Conservation (phyloP, 257 asterid genomes). For the Hygrophila difformis region DNA sequence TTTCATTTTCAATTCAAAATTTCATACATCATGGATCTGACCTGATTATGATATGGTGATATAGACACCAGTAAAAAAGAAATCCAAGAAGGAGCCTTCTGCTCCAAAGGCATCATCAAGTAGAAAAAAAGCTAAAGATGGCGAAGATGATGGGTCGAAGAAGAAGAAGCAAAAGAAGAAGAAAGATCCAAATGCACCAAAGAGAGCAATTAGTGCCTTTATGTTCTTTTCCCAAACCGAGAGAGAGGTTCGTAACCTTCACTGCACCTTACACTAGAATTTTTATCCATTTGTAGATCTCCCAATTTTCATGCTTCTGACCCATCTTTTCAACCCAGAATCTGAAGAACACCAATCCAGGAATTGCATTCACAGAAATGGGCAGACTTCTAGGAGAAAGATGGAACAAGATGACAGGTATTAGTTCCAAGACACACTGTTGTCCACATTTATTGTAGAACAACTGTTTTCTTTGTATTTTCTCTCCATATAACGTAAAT, state of each 20-base stretch:
- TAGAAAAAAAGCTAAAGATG: constrained; percentile 57
- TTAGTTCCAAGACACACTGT: not conserved
- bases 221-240: constrained; percentile 79
- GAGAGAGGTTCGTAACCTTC: constrained; percentile 55
- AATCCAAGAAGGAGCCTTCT: constrained; percentile 42
- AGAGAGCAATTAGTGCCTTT: constrained; percentile 72
- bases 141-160: constrained; percentile 45
- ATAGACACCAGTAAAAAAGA: constrained; percentile 53
- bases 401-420: constrained; percentile 89
- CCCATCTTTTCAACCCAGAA: constrained; percentile 28
- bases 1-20: not conserved
- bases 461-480: too few species aligned
- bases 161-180: constrained; percentile 82
- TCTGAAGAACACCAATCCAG: constrained; percentile 69
- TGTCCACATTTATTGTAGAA: too few species aligned
- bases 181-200: constrained; percentile 94
- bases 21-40: constrained; percentile 14
- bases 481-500: not conserved
- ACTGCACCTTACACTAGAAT: too few species aligned
- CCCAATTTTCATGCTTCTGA: too few species aligned
- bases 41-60: constrained; percentile 18
- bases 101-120: constrained; percentile 42
- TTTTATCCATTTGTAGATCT: too few species aligned
- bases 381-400: constrained; percentile 80
- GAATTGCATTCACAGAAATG: constrained; percentile 60